phyloP scores from a whole-genome alignment of 192 early-diverging fungal genomes.

The Umbelopsis sp. region DNA sequence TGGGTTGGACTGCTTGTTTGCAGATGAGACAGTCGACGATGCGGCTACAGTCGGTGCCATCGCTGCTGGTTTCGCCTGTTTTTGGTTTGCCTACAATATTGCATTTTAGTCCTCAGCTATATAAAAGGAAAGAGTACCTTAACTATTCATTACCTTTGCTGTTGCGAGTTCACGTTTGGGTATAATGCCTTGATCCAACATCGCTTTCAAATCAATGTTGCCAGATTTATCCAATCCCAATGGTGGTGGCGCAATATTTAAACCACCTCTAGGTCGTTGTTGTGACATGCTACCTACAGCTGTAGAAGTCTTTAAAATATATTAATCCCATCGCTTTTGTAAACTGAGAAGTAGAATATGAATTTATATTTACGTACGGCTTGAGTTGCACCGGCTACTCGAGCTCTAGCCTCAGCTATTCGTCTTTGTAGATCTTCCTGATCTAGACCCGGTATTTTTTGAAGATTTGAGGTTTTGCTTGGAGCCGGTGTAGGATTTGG shows the following conservation, averaged over 20 bases:
- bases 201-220: slow-evolving; percentile 48
- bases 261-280: slow-evolving; percentile 34
- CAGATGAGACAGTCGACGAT: slow-evolving; percentile 46
- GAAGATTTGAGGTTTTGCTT: slow-evolving; percentile 28
- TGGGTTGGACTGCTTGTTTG: slow-evolving; percentile 87
- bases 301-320: not conserved
- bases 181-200: slow-evolving; percentile 46
- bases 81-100: slow-evolving; percentile 66
- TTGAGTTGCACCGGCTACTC: slow-evolving; percentile 5
- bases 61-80: slow-evolving; percentile 29
- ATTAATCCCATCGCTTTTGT: slow-evolving; percentile 4
- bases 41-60: slow-evolving; percentile 40
- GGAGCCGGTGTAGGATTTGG: slow-evolving; percentile 21
- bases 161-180: slow-evolving; percentile 54
- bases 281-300: slow-evolving; percentile 20
- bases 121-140: not conserved
- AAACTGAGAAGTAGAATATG: too few relatives aligned
- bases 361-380: not conserved
- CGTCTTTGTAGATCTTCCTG: slow-evolving; percentile 46
- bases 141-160: slow-evolving; percentile 32
- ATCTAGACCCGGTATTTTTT: slow-evolving; percentile 28
- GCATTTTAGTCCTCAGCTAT: not conserved
- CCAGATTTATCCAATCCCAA: slow-evolving; percentile 50
- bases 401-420: slow-evolving; percentile 50
- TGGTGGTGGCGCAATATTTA: slow-evolving; percentile 40